A percentile compares a stretch with the other conserved stretches of the same genome.
Evolutionary conservation across 202 grass and related monocot species (phyloP).

Genomic region (Digitaria exilis): DNA sequence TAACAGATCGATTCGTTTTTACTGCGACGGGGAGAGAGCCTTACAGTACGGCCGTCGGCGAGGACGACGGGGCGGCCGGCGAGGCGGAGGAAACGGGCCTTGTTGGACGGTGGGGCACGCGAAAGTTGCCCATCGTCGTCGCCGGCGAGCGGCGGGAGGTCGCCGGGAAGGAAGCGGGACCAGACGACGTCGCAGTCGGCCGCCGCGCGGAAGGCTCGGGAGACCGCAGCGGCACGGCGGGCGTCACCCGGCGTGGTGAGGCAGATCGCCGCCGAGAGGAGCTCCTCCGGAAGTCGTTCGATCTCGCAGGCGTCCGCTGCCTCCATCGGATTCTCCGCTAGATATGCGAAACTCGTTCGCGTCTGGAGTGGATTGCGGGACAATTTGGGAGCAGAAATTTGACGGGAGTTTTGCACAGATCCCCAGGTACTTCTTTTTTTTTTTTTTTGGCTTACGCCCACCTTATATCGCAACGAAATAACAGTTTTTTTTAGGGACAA

Average conservation of each 20-base stretch:
- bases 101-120: not conserved
- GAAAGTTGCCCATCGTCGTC: not conserved
- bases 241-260: conserved; percentile 47
- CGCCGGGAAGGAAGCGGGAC: conserved; percentile 41
- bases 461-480: no score
- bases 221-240: conserved; percentile 48
- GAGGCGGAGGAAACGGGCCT: conserved; percentile 4
- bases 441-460: no score
- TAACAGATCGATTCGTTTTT: no score
- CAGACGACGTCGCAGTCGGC: conserved; percentile 54
- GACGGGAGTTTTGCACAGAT: no score
- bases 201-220: conserved; percentile 46
- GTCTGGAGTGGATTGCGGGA: no score
- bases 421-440: no score
- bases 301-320: conserved; percentile 25
- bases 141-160: conserved; percentile 31
- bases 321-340: no score
- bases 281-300: conserved; percentile 44
- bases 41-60: not conserved
- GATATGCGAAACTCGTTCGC: no score
- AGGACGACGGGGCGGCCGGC: not conserved
- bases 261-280: conserved; percentile 42
- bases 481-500: no score
- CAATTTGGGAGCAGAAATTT: no score
- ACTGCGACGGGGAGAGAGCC: no score